Conservation (phyloP, 169 alveolate species). For the Perkinsus olseni region DNA sequence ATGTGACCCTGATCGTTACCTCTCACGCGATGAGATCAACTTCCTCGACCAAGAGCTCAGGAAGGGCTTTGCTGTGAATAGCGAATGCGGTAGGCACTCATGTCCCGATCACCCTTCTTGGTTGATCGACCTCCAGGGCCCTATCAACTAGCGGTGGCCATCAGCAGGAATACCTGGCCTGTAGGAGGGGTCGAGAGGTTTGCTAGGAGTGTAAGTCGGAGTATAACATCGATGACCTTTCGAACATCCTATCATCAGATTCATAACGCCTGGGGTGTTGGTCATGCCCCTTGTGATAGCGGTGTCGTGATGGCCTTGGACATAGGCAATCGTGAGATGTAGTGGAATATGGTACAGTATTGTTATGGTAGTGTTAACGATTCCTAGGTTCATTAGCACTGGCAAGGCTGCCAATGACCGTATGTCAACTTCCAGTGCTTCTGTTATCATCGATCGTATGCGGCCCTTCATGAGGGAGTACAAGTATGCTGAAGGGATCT, state of each 20-base stretch:
- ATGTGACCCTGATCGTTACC: neutral
- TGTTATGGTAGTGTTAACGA: neutral
- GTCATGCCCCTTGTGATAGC: neutral
- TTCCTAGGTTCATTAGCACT: neutral
- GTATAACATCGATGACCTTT: neutral
- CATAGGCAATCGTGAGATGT: neutral
- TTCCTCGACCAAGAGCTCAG: neutral
- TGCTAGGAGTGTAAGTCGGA: neutral
- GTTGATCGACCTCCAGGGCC: neutral
- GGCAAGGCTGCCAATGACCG: neutral
- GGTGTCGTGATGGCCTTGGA: neutral
- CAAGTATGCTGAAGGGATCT: neutral
- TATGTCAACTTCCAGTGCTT: neutral
- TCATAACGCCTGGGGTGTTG: neutral
- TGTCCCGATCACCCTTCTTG: neutral
- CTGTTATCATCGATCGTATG: neutral
- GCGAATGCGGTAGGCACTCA: neutral
- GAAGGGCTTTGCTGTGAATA: neutral
- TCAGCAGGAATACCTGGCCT: neutral
- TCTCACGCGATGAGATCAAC: neutral
- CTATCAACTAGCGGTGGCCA: neutral
- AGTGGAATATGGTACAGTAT: neutral
- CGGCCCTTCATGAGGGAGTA: neutral
- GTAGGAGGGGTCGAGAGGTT: neutral
- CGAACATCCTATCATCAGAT: neutral